These are phyloP conservation scores for Alternaria postmessia DNA, from an alignment of 2,329 filamentous ascomycete species.

Conservation along the genomic window DNA sequence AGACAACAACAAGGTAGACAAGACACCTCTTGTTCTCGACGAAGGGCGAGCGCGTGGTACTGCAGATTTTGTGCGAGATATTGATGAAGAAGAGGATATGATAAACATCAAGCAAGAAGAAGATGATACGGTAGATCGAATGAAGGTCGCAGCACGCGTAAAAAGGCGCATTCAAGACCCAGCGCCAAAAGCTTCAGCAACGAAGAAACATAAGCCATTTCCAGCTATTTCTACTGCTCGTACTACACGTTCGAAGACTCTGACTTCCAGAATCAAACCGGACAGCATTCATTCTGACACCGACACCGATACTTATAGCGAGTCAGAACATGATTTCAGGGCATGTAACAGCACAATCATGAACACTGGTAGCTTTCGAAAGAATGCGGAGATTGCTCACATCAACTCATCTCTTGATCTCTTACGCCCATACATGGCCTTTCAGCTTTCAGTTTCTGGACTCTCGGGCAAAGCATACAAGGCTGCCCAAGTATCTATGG, in stretches of 20 bases:
- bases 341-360: background rate
- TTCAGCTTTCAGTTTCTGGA: conserved; percentile 7
- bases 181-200: background rate
- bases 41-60: background rate
- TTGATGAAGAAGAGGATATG: background rate
- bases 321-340: background rate
- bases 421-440: conserved; percentile 7
- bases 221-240: background rate
- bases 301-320: background rate
- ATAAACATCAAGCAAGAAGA: conserved; percentile 1
- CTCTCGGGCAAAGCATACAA: conserved; percentile 2
- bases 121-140: background rate
- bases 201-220: background rate
- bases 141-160: background rate
- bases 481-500: conserved; percentile 1
- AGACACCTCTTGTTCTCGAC: background rate
- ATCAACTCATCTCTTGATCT: background rate
- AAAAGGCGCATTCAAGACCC: background rate
- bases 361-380: background rate
- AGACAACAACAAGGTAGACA: background rate
- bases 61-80: background rate
- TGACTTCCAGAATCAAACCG: background rate
- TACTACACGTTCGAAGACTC: conserved; percentile 1
- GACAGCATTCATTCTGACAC: background rate
- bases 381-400: background rate